These are phyloP conservation scores for Colletotrichum karsti DNA, from an alignment of 2,329 filamentous ascomycete species.

Conservation along the genomic window DNA sequence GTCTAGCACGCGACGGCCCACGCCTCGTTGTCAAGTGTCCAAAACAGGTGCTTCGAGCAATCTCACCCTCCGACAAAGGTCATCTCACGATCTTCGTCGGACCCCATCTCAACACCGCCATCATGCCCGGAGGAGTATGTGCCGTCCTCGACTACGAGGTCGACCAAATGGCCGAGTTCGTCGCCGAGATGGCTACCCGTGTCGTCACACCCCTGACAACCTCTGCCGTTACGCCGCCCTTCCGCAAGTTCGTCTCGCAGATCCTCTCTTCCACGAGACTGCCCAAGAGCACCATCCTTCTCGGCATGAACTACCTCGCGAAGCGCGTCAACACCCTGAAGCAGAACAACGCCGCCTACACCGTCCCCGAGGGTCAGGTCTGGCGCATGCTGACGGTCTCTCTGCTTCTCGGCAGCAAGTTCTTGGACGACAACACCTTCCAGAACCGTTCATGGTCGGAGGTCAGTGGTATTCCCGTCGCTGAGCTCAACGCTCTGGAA, in stretches of 20 bases:
- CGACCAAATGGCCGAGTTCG: conserved; percentile 95
- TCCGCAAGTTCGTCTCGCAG: conserved; percentile 91
- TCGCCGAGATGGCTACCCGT: conserved; percentile 83
- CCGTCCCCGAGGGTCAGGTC: conserved; percentile 73
- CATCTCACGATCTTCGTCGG: conserved; percentile 50
- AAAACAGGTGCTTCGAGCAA: conserved; percentile 18
- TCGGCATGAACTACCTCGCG: conserved; percentile 89
- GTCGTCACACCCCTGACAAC: conserved; percentile 58
- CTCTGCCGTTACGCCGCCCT: conserved; percentile 70
- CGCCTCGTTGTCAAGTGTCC: neutral
- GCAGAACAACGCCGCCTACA: conserved; percentile 57
- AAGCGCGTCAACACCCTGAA: conserved; percentile 82
- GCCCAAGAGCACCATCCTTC: conserved; percentile 88
- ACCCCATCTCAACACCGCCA: conserved; percentile 42
- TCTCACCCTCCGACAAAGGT: conserved; percentile 45
- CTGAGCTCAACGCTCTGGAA: conserved; percentile 86
- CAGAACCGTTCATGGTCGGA: conserved; percentile 98
- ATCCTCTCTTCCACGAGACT: conserved; percentile 90
- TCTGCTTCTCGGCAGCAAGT: conserved; percentile 91
- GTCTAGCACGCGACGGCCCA: neutral
- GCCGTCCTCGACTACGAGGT: conserved; percentile 97
- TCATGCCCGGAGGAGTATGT: conserved; percentile 83
- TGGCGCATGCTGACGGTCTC: conserved; percentile 90
- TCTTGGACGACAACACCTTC: conserved; percentile 96
- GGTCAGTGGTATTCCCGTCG: conserved; percentile 87